These are phyloP conservation scores for Leucosporidium creatinivorum DNA, from an alignment of 768 basidiomycete genomes.

Conservation along the genomic window DNA sequence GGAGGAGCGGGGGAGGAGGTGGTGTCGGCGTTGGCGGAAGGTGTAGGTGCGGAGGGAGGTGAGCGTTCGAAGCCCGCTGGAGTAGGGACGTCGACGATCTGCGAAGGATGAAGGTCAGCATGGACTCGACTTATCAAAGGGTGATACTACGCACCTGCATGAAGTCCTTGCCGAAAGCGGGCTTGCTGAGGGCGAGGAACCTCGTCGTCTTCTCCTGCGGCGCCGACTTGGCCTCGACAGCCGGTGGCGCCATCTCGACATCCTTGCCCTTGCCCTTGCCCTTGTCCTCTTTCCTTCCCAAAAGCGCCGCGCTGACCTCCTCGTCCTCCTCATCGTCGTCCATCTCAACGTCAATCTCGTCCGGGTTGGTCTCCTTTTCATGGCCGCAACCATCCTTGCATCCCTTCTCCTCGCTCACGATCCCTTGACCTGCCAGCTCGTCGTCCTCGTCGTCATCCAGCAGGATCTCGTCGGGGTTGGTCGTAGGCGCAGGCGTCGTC, in stretches of 20 bases:
- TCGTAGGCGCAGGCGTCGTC: neutral
- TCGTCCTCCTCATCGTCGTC: constrained; percentile 34
- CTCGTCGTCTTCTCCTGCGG: constrained; percentile 49
- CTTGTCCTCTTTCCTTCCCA: constrained; percentile 39
- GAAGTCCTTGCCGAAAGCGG: constrained; percentile 62
- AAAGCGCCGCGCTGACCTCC: neutral
- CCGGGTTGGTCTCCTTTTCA: constrained; percentile 40
- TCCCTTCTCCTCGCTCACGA: constrained; percentile 26
- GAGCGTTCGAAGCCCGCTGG: neutral
- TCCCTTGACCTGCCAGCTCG: constrained; percentile 15
- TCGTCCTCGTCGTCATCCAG: constrained; percentile 38
- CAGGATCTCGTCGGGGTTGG: constrained; percentile 39
- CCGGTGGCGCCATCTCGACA: neutral
- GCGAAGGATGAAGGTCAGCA: neutral
- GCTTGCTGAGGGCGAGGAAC: constrained; percentile 89
- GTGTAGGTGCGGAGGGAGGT: neutral
- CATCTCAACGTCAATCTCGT: constrained; percentile 50
- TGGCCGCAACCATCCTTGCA: neutral
- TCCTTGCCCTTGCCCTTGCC: constrained; percentile 13
- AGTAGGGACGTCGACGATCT: constrained; percentile 65
- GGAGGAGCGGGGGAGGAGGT: constrained; percentile 19
- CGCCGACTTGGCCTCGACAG: neutral
- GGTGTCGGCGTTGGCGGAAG: neutral
- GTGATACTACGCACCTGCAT: constrained; percentile 56
- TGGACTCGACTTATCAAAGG: too few relatives aligned